Evolutionary conservation across 495 filamentous ascomycete species (phyloP), one percentile per base, ranked within the genome.

Genomic region (Trichoderma gamsii): DNA sequence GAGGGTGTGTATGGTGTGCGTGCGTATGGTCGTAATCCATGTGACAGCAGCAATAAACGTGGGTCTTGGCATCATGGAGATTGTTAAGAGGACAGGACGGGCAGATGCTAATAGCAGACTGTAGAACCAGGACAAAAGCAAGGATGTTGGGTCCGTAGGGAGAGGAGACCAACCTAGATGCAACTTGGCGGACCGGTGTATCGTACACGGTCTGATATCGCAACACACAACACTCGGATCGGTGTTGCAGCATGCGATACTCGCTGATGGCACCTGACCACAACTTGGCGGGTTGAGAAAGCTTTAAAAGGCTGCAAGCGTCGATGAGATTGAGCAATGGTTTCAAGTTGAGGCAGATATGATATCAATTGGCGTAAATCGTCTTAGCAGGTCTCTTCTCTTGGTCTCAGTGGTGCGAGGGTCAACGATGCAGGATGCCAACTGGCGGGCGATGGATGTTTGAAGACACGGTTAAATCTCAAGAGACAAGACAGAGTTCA

Each of bases 31-130:
- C 56, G 11, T 13, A 18, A 27, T 3, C 25, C 56, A 61, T 61
- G 56, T 61, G 56, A 61, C 25, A 25, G 56, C 56, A 61, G 25
- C 56, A 61, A 13, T 32, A 25, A 29, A 61, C 56, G 29, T 59
- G 56, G 56, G 56, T n/a, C 23, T 61, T 21, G 52, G 25, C 25
- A 61, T 61, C 25, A 29, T 23, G n/a, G 44, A 61, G 56, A 61
- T 11, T 21, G 7, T 21, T 52, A 23, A 18, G 44, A 52, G 49
- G 21, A 21, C 9, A 52, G 4, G 18, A 21, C 9, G 11, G 23
- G 56, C 13, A 32, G 35, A 29, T 29, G 25, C 16, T 32, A 21
- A 16, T 32, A 13, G 27, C 11, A 32, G 11, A 23, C 15, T 13
- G 56, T 29, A 61, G 11, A 61, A 32, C 16, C 13, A 61, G 56